phyloP scores from a whole-genome alignment of 495 filamentous ascomycete species.

The Penicillium lividum region DNA sequence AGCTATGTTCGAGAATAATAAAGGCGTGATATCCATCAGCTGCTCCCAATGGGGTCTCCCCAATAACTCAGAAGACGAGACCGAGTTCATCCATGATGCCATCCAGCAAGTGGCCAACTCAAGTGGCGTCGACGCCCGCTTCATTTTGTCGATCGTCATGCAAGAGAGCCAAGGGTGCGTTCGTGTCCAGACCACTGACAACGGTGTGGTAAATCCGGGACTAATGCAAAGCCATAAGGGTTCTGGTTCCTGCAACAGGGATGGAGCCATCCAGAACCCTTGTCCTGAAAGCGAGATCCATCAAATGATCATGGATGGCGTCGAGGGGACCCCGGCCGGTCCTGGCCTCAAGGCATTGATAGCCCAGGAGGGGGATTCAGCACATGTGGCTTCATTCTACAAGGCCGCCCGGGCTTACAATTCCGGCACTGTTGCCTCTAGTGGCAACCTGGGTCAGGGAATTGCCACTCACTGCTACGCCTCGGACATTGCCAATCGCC shows the following conservation, averaged over 20 bases:
- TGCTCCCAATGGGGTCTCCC: conserved; percentile 40
- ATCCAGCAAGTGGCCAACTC: conserved; percentile 41
- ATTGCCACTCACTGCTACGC: conserved; percentile 58
- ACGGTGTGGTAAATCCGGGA: conserved; percentile 50
- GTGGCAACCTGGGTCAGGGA: conserved; percentile 49
- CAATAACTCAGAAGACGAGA: conserved; percentile 46
- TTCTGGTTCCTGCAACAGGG: conserved; percentile 43
- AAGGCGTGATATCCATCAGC: conserved; percentile 37
- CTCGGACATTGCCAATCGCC: conserved; percentile 58
- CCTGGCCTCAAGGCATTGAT: conserved; percentile 45
- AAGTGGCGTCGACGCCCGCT: conserved; percentile 52
- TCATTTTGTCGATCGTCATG: conserved; percentile 58
- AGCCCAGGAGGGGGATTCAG: conserved; percentile 26
- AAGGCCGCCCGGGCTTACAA: conserved; percentile 57
- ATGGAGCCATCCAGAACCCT: conserved; percentile 35
- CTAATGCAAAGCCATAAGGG: conserved; percentile 58
- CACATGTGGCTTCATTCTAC: conserved; percentile 46
- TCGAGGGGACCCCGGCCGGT: conserved; percentile 37
- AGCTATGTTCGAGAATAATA: conserved; percentile 41
- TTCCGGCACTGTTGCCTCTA: conserved; percentile 50
- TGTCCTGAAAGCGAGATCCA: conserved; percentile 46
- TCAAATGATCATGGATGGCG: conserved; percentile 53
- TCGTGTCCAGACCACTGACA: conserved; percentile 46
- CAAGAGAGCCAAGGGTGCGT: conserved; percentile 63
- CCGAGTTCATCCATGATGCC: conserved; percentile 34